phyloP scores from a whole-genome alignment of 2,329 filamentous ascomycete genomes.

The Clarireedia monteithiana region DNA sequence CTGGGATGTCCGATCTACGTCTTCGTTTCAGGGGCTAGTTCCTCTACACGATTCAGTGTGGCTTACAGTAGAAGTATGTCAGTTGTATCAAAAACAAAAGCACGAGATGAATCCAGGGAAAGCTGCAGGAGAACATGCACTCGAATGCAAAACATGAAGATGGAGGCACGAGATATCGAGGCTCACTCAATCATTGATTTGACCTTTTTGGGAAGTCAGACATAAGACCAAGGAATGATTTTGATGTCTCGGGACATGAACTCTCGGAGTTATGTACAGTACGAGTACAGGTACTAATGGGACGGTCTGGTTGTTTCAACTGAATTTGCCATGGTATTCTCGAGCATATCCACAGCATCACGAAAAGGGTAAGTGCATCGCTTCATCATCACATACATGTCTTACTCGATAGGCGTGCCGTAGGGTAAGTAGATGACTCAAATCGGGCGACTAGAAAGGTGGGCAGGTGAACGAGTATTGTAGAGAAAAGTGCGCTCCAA shows the following conservation, averaged over 20 bases:
- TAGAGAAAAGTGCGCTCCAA: no score
- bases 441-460: no score
- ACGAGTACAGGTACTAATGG: background rate
- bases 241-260: constrained; percentile 6
- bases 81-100: background rate
- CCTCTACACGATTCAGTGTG: background rate
- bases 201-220: background rate
- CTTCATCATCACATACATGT: constrained; percentile 11
- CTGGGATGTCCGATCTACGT: constrained; percentile 5
- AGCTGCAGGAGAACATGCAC: constrained; percentile 2
- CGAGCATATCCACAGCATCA: background rate
- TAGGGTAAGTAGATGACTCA: no score
- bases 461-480: no score
- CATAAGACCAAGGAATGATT: background rate
- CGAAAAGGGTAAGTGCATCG: constrained; percentile 6
- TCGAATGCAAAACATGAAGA: background rate
- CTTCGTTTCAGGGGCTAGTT: constrained; percentile 3
- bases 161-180: constrained; percentile 2
- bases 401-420: background rate
- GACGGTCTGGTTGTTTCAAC: background rate
- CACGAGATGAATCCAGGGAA: constrained; percentile 5
- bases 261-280: constrained; percentile 6
- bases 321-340: constrained; percentile 7
- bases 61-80: background rate
- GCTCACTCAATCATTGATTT: background rate